Evolutionary conservation across 306 rosid genomes (phyloP).

Genomic region (Cicer arietinum): DNA sequence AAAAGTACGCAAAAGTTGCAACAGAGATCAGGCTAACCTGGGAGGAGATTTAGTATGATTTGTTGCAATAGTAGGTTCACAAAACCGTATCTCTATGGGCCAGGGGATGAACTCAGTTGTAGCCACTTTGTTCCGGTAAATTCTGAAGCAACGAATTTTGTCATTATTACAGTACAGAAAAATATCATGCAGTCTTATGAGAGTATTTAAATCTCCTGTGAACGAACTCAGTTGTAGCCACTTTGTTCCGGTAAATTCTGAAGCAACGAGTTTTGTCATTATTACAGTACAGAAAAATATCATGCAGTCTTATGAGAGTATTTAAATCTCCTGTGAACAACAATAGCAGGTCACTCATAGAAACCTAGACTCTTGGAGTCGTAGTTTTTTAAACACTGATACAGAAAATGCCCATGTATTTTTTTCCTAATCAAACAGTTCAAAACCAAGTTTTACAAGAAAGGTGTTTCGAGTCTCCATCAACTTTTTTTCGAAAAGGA

Average conservation of each 20-base stretch:
- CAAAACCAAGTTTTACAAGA: background rate
- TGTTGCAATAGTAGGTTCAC: constrained; percentile 73
- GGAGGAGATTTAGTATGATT: constrained; percentile 82
- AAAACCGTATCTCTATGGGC: constrained; percentile 94
- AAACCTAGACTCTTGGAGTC: background rate
- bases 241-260: constrained; percentile 89
- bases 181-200: constrained; percentile 23
- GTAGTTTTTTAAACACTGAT: background rate
- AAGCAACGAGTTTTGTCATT: constrained; percentile 43
- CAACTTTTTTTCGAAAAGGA: background rate
- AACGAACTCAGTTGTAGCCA: constrained; percentile 52
- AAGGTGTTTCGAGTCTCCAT: background rate
- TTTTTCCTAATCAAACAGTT: constrained; percentile 8
- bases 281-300: constrained; percentile 40
- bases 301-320: background rate
- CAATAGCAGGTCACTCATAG: background rate
- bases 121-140: constrained; percentile 84
- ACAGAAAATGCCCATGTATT: background rate
- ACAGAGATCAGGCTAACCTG: constrained; percentile 63
- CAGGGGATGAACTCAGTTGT: constrained; percentile 63
- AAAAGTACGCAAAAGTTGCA: constrained; percentile 32
- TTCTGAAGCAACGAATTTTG: constrained; percentile 59
- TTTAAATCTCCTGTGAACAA: background rate
- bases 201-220: background rate
- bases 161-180: constrained; percentile 41